Base-by-base conservation (phyloP, 2,329 filamentous ascomycete genomes). In the Phyllosticta paracitricarpa region DNA sequence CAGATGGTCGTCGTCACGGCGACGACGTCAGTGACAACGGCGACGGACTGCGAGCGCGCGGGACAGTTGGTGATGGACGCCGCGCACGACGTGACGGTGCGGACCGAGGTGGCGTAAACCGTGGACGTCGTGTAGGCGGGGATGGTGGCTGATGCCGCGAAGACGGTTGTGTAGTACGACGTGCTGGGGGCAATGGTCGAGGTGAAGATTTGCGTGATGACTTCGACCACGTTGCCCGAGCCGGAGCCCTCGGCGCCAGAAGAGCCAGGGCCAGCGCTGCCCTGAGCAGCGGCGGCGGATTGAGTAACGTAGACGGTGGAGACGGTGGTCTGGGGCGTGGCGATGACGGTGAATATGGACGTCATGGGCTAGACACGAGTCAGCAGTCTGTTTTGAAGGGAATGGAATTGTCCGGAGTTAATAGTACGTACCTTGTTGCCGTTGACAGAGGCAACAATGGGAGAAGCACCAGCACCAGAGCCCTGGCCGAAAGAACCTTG, bases 51-150 rank as follows among this genome's bases (percentile, higher is more conserved):
- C 61, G 60, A 61, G 65, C 62, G n/a, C 25, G 65, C 65, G 2
- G 69, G 66, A 59, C 65, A 67, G 61, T 68, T 64, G 25, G 58
- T 61, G 33, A 61, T 54, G 4, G 24, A 22, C 9, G 33, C 58
- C 12, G 24, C 58, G 26, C 58, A 48, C 40, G 40, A 48, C 14
- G 40, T 48, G 3, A 48, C 40, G 12, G 58, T 61, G 58, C 51
- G 53, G 40, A 61, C 25, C 17, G 54, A 51, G 17, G 58, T 61
- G n/a, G 52, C 28, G 52, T 59, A 56, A 17, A 54, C 55, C n/a
- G 48, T 19, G 0, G 52, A 51, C 7, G 58, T 61, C 5, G 58
- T 61, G 58, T 61, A 52, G 54, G 26, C 35, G 53, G 19, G 24
- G 58, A 54, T 60, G 24, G 58, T 56, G 58, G 53, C 55, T 24